Base-by-base conservation (phyloP, 2,329 filamentous ascomycete genomes). In the Cladosporium sp. region DNA sequence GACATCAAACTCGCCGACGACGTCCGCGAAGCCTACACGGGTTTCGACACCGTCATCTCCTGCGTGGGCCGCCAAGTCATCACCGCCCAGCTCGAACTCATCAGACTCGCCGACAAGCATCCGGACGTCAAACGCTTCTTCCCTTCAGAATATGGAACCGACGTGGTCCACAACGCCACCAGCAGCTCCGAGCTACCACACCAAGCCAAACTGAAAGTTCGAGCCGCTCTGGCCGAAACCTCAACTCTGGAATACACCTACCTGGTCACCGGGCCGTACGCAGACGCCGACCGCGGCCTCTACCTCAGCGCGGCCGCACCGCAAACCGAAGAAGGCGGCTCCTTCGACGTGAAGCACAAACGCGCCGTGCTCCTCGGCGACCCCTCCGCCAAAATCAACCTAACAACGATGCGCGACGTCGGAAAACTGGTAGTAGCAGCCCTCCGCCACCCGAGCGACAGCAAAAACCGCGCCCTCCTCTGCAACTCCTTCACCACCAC, bases 401-500 rank as follows among this genome's bases (percentile, higher is more conserved):
- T 90, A 58, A 88, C 83, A 2, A 85, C 81, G 2, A 86, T 86
- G 80, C 70, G 73, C 18, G 86, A 90, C 59, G 84, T 88, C 8
- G 85, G 85, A 4, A 82, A 78, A 49, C 75, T 85, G 19, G 75
- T 88, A 1, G 79, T 82, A 1, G 79, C 79, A 0, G 77, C 83
- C 0, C 72, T 88, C 12, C 72, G 71, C 13, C 78, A 83, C 51
- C 79, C 80, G 2, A 66, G 75, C 8, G 71, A 66, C 5, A 72
- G 79, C 0, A 72, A 72, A 29, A 78, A 79, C 55, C 75, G 77
- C 47, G 76, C 79, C 0, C 67, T 88, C 29, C 83, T 80, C 51
- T 82, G 88, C 1, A 84, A 88, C 60, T 88, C 84, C 0, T 89
- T 88, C 56, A 83, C 84, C 0, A 76, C 78, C 2, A 86, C 81